phyloP scores from a whole-genome alignment of 1,139 yeast species.

The Kodamaea derodonti region DNA sequence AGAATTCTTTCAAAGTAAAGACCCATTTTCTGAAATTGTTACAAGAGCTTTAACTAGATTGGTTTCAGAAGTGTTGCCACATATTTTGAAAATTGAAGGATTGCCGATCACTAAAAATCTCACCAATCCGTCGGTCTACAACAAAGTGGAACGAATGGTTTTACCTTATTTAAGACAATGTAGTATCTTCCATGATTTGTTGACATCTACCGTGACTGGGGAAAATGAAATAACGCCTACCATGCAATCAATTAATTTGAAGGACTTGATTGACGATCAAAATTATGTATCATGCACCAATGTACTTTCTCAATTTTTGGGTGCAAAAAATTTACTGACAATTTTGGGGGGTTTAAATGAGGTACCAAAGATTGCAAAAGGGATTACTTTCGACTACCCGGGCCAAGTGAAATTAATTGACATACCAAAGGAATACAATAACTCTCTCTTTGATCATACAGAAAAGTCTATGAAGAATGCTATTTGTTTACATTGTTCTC shows the following conservation, averaged over 20 bases:
- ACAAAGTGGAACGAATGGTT: conserved; percentile 27
- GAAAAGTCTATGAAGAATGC: conserved; percentile 21
- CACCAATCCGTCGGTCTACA: conserved; percentile 9
- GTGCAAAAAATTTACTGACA: conserved; percentile 17
- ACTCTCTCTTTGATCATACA: conserved; percentile 24
- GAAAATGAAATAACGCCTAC: conserved; percentile 22
- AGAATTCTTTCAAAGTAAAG: neutral
- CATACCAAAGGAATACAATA: conserved; percentile 33
- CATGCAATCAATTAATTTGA: conserved; percentile 11
- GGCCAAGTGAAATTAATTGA: conserved; percentile 38
- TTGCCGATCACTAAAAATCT: neutral
- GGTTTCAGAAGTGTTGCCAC: neutral
- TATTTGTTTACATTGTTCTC: conserved; percentile 34
- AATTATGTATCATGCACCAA: conserved; percentile 17
- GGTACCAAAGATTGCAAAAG: neutral
- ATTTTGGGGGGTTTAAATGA: conserved; percentile 4
- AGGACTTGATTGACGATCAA: conserved; percentile 17
- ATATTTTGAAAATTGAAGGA: neutral
- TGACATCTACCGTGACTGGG: conserved; percentile 24
- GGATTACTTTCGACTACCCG: conserved; percentile 28
- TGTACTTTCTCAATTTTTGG: conserved; percentile 19
- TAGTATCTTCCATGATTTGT: conserved; percentile 30
- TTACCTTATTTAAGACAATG: conserved; percentile 37
- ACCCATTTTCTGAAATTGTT: neutral
- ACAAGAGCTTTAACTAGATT: neutral